Evolutionary conservation across 2,329 filamentous ascomycete genomes (phyloP), one percentile per base, ranked within the genome.

Genomic region (Coleophoma eucalyptorum): DNA sequence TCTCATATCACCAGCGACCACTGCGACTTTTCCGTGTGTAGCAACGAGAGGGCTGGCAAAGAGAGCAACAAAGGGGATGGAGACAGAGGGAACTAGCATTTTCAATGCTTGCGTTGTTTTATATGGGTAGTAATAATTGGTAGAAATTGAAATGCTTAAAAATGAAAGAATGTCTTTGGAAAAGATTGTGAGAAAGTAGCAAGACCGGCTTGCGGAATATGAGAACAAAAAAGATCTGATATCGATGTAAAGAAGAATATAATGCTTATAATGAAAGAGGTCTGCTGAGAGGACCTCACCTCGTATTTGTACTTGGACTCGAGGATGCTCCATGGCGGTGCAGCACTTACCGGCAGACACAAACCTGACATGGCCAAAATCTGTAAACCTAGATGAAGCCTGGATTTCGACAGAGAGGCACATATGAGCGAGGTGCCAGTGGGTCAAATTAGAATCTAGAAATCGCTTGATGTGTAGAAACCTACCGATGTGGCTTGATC

Each of bases 1-100:
- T 13, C 70, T 69, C 0, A 60, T 60, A 50, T 71, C 63, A 21
- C 69, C 69, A 5, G 50, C 50, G 10, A 51, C 46, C 10, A 53
- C 50, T 2, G 50, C 53, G 33, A 55, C 34, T 31, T 53, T 52
- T 13, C 53, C 53, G 31, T 55, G 53, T 18, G 53, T 50, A n/a
- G 47, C 34, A 16, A 53, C 50, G 41, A 55, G 35, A 49, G 53
- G 37, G 41, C 46, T 37, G 26, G 46, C 35, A 11, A 42, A 15
- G 26, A 55, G 43, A 40, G 53, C 50, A 18, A 48, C 52, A 33
- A 42, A 19, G 38, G 18, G 21, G 11, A 42, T 11, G 21, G 38
- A 42, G 38, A 21, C 18, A 19, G 38, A 42, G n/a, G 38, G 38
- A 20, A n/a, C 38, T 11, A 42, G 38, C 38, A 42, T 42, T 8